Conservation (phyloP, 2,329 filamentous ascomycete species). For the Neurospora sp. region DNA sequence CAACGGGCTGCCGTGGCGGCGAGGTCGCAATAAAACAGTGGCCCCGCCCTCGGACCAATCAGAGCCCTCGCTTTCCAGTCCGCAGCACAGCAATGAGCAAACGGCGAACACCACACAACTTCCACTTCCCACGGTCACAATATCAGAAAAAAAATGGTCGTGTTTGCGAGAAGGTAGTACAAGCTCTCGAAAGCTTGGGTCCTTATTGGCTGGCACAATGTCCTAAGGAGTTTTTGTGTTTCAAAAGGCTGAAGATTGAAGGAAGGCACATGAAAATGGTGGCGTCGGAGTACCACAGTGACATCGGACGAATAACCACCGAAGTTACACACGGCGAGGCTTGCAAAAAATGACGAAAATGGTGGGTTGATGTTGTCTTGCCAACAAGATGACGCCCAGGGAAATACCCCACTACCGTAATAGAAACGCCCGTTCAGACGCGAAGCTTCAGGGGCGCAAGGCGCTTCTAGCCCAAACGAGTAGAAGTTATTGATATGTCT, state of each 20-base stretch:
- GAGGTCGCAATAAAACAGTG: not conserved
- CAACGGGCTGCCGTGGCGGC: constrained; percentile 7
- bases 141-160: not conserved
- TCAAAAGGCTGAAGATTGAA: not conserved
- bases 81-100: not conserved
- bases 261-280: not conserved
- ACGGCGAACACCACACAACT: not conserved
- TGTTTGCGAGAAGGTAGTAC: not conserved
- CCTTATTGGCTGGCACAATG: not conserved
- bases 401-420: not conserved
- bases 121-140: not conserved
- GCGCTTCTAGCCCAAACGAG: too few species aligned
- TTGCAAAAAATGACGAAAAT: not conserved
- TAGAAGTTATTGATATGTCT: not conserved
- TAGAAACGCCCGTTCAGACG: too few species aligned
- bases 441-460: too few species aligned
- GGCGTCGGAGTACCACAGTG: not conserved
- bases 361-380: not conserved
- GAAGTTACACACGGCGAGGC: not conserved
- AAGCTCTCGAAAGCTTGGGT: not conserved
- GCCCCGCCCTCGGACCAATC: not conserved
- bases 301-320: not conserved
- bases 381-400: not conserved
- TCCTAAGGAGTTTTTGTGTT: not conserved
- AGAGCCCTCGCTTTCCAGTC: not conserved